Conservation (phyloP, 345 rosid species). For the Odontarrhena argentea region DNA sequence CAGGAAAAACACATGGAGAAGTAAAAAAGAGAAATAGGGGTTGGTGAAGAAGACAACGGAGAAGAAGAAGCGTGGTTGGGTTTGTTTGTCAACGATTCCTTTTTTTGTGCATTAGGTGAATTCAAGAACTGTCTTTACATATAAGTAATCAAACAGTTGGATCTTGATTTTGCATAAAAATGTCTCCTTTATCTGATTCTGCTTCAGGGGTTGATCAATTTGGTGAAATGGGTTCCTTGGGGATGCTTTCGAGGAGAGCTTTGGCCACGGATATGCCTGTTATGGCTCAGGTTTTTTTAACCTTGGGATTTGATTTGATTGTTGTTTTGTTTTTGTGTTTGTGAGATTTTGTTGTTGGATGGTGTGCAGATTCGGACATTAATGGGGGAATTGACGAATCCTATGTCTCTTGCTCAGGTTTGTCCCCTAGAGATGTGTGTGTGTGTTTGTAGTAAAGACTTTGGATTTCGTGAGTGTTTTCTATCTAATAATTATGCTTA, state of each 20-base stretch:
- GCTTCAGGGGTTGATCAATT: background rate
- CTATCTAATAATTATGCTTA: background rate
- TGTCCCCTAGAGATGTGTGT: slow-evolving; percentile 30
- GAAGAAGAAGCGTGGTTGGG: slow-evolving; percentile 20
- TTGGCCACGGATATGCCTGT: slow-evolving; percentile 81
- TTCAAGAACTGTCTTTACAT: background rate
- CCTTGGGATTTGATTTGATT: background rate
- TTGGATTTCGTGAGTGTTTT: slow-evolving; percentile 20
- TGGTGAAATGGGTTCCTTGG: slow-evolving; percentile 72
- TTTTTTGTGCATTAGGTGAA: slow-evolving; percentile 5
- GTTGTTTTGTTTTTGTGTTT: slow-evolving; percentile 12
- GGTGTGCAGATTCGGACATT: slow-evolving; percentile 75
- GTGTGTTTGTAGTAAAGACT: slow-evolving; percentile 1
- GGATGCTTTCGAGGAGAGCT: slow-evolving; percentile 80
- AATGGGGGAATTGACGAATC: slow-evolving; percentile 62
- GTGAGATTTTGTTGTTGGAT: slow-evolving; percentile 21
- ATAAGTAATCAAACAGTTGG: background rate
- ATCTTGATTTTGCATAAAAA: background rate
- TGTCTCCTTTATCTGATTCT: background rate
- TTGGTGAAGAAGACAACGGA: slow-evolving; percentile 30
- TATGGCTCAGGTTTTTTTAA: slow-evolving; percentile 69
- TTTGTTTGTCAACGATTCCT: background rate
- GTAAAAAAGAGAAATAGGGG: background rate
- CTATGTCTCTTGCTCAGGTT: slow-evolving; percentile 94
- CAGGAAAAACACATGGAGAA: background rate